Evolutionary conservation across 2,329 filamentous ascomycete genomes (phyloP).

Genomic region (Aspergillus caelatus): DNA sequence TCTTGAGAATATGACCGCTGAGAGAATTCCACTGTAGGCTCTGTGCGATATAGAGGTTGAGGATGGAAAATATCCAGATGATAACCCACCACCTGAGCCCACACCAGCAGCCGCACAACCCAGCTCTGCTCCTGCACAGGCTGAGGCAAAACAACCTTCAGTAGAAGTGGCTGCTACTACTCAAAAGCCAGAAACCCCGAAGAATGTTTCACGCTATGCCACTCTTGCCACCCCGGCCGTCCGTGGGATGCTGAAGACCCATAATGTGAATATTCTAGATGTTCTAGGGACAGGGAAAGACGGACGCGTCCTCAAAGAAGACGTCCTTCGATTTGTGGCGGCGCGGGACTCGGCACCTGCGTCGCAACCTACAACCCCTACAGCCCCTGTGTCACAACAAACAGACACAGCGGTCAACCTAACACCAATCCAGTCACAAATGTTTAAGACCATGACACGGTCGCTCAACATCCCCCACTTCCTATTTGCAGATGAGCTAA

Average conservation of each 20-base stretch:
- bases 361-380: conserved; percentile 28
- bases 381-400: conserved; percentile 52
- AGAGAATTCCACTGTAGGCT: conserved; percentile 55
- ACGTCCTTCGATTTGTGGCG: conserved; percentile 74
- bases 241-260: conserved; percentile 79
- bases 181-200: conserved; percentile 6
- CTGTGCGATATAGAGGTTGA: conserved; percentile 94
- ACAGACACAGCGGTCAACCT: conserved; percentile 71
- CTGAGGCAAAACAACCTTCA: conserved; percentile 23
- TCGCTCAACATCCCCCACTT: conserved; percentile 93
- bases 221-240: conserved; percentile 89
- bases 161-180: conserved; percentile 8
- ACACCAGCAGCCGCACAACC: conserved; percentile 25
- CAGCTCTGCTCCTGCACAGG: conserved; percentile 16
- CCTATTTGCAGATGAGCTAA: conserved; percentile 87
- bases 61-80: conserved; percentile 69
- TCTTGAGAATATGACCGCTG: conserved; percentile 9
- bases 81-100: conserved; percentile 41
- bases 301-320: conserved; percentile 88
- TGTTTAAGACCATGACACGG: conserved; percentile 97
- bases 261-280: conserved; percentile 75
- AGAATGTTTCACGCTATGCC: conserved; percentile 62
- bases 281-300: conserved; percentile 86
- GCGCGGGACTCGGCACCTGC: conserved; percentile 45
- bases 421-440: conserved; percentile 79